Evolutionary conservation across 2,329 filamentous ascomycete species (phyloP).

Genomic region (Diplocarpon rosae): DNA sequence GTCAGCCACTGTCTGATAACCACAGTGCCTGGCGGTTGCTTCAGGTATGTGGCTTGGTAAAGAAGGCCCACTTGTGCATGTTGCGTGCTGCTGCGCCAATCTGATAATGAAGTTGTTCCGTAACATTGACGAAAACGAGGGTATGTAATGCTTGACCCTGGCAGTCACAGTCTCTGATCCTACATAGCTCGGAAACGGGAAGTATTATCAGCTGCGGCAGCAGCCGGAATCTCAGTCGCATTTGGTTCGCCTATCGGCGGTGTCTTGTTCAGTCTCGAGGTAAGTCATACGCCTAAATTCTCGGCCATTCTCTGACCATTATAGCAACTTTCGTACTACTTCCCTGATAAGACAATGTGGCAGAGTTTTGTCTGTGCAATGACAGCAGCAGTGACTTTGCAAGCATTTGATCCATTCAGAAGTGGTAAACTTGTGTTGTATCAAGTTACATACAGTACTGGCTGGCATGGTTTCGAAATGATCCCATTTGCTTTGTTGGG

Average conservation of each 20-base stretch:
- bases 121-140: slow-evolving; percentile 77
- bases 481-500: slow-evolving; percentile 80
- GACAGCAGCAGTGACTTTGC: slow-evolving; percentile 90
- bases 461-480: slow-evolving; percentile 92
- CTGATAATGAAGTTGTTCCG: slow-evolving; percentile 84
- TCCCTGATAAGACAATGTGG: slow-evolving; percentile 99
- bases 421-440: slow-evolving; percentile 94
- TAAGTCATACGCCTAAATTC: slow-evolving; percentile 26
- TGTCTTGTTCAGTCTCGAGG: slow-evolving; percentile 89
- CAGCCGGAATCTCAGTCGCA: slow-evolving; percentile 46
- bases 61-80: slow-evolving; percentile 89
- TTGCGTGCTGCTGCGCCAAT: slow-evolving; percentile 93
- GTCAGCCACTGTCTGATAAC: slow-evolving; percentile 19
- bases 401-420: slow-evolving; percentile 87
- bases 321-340: slow-evolving; percentile 91
- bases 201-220: slow-evolving; percentile 82
- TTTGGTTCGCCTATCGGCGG: slow-evolving; percentile 70
- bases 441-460: slow-evolving; percentile 83
- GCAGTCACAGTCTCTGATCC: slow-evolving; percentile 21
- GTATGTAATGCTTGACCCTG: slow-evolving; percentile 31
- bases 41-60: slow-evolving; percentile 96
- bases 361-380: slow-evolving; percentile 98
- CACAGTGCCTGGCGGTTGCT: slow-evolving; percentile 74
- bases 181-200: slow-evolving; percentile 75
- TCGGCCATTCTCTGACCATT: neutral